A percentile compares a stretch with the other conserved stretches of the same genome.
These are phyloP conservation scores for Debaryomyces coudertii DNA, from an alignment of 1,139 yeast species.

Conservation along the genomic window DNA sequence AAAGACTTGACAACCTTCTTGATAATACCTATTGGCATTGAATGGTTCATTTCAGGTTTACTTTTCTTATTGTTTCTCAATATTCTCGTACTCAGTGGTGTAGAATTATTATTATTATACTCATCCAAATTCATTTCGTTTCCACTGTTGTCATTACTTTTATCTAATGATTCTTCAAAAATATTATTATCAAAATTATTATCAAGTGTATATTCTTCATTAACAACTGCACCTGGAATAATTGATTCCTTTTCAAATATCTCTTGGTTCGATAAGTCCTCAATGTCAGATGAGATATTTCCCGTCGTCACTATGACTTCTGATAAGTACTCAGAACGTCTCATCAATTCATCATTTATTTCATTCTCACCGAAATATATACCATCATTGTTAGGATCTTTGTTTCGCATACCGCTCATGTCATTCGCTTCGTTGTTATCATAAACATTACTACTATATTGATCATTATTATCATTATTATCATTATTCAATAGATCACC, in stretches of 20 bases:
- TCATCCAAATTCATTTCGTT: not conserved
- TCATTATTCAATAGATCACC: not conserved
- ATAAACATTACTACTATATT: no score
- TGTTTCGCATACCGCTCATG: not conserved
- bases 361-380: not conserved
- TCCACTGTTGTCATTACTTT: not conserved
- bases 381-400: not conserved
- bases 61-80: not conserved
- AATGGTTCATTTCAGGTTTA: not conserved
- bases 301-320: not conserved
- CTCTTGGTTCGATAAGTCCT: not conserved
- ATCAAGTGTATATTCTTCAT: conserved; percentile 24
- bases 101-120: not conserved
- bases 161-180: conserved; percentile 4
- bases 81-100: not conserved
- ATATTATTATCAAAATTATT: conserved; percentile 12
- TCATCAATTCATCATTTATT: not conserved
- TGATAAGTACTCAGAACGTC: not conserved
- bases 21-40: conserved; percentile 13
- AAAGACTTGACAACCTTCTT: conserved; percentile 16
- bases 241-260: not conserved
- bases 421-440: no score
- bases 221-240: conserved; percentile 20
- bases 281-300: not conserved
- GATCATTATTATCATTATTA: not conserved